Percentiles rank a stretch among this genome's conserved stretches.
phyloP scores from a whole-genome alignment of 257 asterid genomes.

The Salvia rosmarinus region DNA sequence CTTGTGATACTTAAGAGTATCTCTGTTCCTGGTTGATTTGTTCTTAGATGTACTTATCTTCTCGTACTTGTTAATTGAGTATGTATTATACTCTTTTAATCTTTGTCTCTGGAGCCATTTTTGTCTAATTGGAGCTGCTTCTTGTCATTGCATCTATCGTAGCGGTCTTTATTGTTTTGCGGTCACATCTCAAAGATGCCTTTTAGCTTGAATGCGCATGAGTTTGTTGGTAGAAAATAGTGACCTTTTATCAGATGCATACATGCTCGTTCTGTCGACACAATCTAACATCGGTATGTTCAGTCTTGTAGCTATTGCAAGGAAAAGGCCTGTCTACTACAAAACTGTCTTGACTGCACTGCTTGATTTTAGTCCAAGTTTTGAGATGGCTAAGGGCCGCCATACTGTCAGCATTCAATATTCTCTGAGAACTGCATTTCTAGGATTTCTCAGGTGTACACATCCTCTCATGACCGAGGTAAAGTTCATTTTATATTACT shows the following conservation, averaged over 20 bases:
- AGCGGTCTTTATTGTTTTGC: conserved; percentile 8
- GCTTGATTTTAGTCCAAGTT: conserved; percentile 66
- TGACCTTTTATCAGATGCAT: background rate
- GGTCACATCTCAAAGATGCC: conserved; percentile 16
- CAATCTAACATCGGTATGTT: conserved; percentile 40
- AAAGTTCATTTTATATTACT: conserved; percentile 34
- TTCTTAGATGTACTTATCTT: conserved; percentile 19
- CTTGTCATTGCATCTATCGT: conserved; percentile 17
- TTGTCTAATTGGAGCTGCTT: conserved; percentile 18
- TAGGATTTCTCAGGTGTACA: conserved; percentile 91
- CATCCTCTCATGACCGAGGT: conserved; percentile 83
- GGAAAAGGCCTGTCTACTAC: conserved; percentile 77
- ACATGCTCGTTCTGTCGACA: conserved; percentile 3
- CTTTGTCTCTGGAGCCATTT: conserved; percentile 10
- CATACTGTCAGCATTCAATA: conserved; percentile 83
- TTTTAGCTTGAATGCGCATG: conserved; percentile 21
- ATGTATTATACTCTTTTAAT: conserved; percentile 4
- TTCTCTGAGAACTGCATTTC: conserved; percentile 83
- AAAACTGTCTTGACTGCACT: conserved; percentile 63
- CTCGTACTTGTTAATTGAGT: conserved; percentile 11
- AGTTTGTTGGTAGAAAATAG: conserved; percentile 14
- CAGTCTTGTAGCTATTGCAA: conserved; percentile 92
- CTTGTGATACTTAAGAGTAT: background rate
- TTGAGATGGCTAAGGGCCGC: conserved; percentile 65
- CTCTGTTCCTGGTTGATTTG: conserved; percentile 14